Evolutionary conservation across 345 rosid genomes (phyloP).

Genomic region (Sisymbrium altissimum): DNA sequence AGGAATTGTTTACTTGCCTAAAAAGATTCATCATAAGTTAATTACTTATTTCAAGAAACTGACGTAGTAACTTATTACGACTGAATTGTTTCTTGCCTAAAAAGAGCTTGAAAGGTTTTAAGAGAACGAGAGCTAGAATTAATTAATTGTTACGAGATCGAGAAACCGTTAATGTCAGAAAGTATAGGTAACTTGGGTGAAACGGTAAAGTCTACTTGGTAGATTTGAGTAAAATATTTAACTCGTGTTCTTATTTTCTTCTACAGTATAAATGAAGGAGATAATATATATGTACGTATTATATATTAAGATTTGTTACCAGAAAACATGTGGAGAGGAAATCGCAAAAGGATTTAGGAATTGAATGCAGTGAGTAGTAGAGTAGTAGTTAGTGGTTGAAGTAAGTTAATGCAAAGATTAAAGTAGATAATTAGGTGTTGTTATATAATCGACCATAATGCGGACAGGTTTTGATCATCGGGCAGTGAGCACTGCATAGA

Average conservation of each 20-base stretch:
- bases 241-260: no score
- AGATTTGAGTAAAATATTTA: slow-evolving; percentile 3
- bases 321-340: neutral
- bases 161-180: slow-evolving; percentile 20
- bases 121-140: no score
- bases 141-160: neutral
- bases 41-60: no score
- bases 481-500: slow-evolving; percentile 28
- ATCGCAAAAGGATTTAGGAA: slow-evolving; percentile 3
- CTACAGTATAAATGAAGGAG: neutral
- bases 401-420: slow-evolving; percentile 36
- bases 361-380: slow-evolving; percentile 27
- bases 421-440: slow-evolving; percentile 17
- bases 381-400: slow-evolving; percentile 45
- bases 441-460: slow-evolving; percentile 23
- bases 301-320: neutral
- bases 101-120: no score
- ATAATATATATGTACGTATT: neutral
- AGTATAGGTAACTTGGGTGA: slow-evolving; percentile 9
- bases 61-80: no score
- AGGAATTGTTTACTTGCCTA: neutral
- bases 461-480: slow-evolving; percentile 11
- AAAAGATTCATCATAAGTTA: no score
- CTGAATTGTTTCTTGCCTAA: no score
- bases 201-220: slow-evolving; percentile 12